Percentiles rank a stretch among this genome's conserved stretches.
These are phyloP conservation scores for Solanum pennellii DNA, from an alignment of 257 asterid genomes.

Conservation along the genomic window DNA sequence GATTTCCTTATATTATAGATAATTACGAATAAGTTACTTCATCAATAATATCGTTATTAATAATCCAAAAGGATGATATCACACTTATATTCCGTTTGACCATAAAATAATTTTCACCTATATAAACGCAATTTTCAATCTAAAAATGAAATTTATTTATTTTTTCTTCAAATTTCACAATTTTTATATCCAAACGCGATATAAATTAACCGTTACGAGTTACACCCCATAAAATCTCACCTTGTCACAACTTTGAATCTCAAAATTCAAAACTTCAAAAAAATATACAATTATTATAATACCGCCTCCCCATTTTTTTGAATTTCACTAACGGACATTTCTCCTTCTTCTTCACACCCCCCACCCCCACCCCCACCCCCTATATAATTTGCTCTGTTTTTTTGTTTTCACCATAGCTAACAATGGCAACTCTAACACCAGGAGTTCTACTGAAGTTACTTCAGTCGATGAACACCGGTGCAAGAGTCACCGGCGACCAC, in stretches of 20 bases:
- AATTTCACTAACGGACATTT: neutral
- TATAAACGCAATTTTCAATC: too few relatives aligned
- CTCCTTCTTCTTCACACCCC: neutral
- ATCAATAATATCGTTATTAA: neutral
- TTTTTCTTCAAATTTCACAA: neutral
- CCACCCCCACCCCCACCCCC: neutral
- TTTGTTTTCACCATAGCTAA: neutral
- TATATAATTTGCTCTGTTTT: neutral
- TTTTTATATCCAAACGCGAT: neutral
- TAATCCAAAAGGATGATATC: neutral
- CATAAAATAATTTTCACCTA: neutral
- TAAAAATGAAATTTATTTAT: too few relatives aligned
- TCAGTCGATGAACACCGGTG: constrained; percentile 68
- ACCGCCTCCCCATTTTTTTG: neutral
- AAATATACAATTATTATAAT: neutral
- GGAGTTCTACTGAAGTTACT: constrained; percentile 87
- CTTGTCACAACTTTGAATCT: neutral
- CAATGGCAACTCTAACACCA: constrained; percentile 78
- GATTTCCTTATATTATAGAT: neutral
- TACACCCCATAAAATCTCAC: neutral
- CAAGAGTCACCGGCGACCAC: constrained; percentile 90
- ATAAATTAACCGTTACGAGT: neutral
- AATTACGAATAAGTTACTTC: neutral
- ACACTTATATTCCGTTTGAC: neutral
- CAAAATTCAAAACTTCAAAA: neutral